Conservation (phyloP, 2,329 filamentous ascomycete genomes). For the Dendrostoma leiphaemia region DNA sequence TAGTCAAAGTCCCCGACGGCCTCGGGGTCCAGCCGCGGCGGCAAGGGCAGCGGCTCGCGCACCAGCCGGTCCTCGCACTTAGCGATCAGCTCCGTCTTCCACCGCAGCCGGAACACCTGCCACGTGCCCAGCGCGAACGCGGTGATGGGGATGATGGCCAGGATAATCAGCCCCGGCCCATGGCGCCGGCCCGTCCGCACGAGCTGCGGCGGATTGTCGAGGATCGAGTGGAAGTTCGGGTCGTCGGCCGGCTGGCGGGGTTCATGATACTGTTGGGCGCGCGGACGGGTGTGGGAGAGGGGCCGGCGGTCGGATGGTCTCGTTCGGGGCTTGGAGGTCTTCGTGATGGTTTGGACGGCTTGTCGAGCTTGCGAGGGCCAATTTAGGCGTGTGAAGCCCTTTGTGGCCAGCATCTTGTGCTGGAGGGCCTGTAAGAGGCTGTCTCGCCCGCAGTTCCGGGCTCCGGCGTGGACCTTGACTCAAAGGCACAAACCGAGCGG, state of each 20-base stretch:
- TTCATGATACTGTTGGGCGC: not conserved
- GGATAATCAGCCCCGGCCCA: constrained; percentile 75
- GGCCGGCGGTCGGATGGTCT: constrained; percentile 20
- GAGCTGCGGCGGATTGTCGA: constrained; percentile 80
- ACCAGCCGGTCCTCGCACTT: constrained; percentile 90
- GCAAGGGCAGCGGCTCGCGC: constrained; percentile 80
- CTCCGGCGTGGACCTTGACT: not conserved
- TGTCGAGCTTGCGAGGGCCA: constrained; percentile 6
- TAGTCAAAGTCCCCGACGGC: constrained; percentile 90
- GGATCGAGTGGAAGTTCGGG: constrained; percentile 77
- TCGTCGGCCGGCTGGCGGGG: constrained; percentile 62
- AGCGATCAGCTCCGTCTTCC: constrained; percentile 92
- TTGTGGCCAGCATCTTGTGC: constrained; percentile 16
- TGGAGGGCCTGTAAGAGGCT: not conserved
- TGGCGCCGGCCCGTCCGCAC: constrained; percentile 73
- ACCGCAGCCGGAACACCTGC: constrained; percentile 89
- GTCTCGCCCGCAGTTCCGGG: too few species aligned
- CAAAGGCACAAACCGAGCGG: too few species aligned
- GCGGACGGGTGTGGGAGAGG: constrained; percentile 27
- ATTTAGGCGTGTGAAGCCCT: constrained; percentile 10
- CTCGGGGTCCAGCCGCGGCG: constrained; percentile 76
- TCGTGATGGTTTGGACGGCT: not conserved
- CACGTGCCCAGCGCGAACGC: constrained; percentile 89
- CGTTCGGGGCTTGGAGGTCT: constrained; percentile 4
- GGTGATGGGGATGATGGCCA: constrained; percentile 86